These are phyloP conservation scores for Cyclotella cryptica DNA, from an alignment of 108 stramenopile species.

Conservation along the genomic window DNA sequence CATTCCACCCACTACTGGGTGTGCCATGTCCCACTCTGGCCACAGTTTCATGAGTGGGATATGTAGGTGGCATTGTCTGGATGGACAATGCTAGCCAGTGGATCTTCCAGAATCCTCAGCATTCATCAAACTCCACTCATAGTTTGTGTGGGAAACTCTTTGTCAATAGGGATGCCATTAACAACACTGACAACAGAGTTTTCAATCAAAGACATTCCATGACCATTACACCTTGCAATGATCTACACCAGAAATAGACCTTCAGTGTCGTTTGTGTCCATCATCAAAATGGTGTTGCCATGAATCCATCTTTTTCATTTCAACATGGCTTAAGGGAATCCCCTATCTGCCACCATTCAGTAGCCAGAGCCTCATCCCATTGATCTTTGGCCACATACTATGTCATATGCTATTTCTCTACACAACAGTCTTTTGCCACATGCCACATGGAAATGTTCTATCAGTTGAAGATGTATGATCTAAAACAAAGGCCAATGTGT, in stretches of 20 bases:
- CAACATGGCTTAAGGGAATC: no score
- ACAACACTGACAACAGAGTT: constrained; percentile 37
- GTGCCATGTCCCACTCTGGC: neutral
- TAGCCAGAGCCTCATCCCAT: neutral
- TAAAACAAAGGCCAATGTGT: no score
- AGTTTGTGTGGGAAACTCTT: neutral
- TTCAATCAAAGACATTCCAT: constrained; percentile 44
- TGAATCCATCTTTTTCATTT: constrained; percentile 53
- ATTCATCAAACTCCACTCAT: neutral
- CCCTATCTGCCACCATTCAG: no score
- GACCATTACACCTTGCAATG: constrained; percentile 25
- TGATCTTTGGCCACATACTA: constrained; percentile 15
- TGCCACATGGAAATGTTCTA: no score
- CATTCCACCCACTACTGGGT: neutral
- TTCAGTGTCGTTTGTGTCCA: constrained; percentile 61
- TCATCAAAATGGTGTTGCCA: constrained; percentile 66
- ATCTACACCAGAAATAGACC: constrained; percentile 22
- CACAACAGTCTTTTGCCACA: no score
- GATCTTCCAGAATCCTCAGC: constrained; percentile 8
- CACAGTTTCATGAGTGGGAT: neutral
- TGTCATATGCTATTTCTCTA: no score
- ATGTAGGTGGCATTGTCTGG: neutral
- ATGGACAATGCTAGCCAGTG: constrained; percentile 11
- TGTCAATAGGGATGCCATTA: neutral
- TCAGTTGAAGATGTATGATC: no score